A percentile compares a stretch with the other conserved stretches of the same genome.
phyloP scores from a whole-genome alignment of 306 rosid species.

The Cicer arietinum region DNA sequence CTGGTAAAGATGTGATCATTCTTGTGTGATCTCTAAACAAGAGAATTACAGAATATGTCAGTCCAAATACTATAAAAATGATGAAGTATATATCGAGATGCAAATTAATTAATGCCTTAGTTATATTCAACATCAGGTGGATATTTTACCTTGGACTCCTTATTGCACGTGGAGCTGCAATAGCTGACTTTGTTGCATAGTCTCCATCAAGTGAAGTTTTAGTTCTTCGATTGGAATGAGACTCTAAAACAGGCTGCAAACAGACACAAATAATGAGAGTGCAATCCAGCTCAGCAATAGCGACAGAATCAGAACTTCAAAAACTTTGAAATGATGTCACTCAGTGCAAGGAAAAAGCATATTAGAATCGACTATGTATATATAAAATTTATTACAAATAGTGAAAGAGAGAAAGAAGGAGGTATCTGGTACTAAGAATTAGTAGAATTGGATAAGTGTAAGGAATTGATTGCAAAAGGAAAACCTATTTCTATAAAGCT shows the following conservation, averaged over 20 bases:
- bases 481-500: not conserved
- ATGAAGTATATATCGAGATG: slow-evolving; percentile 15
- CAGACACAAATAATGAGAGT: slow-evolving; percentile 28
- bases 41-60: slow-evolving; percentile 32
- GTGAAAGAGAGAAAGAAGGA: too few species aligned
- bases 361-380: not conserved
- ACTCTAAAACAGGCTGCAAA: slow-evolving; percentile 54
- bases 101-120: slow-evolving; percentile 11
- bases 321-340: slow-evolving; percentile 32
- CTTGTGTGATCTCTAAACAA: slow-evolving; percentile 69
- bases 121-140: slow-evolving; percentile 29
- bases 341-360: slow-evolving; percentile 10
- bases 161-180: slow-evolving; percentile 47
- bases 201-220: slow-evolving; percentile 53
- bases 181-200: slow-evolving; percentile 47
- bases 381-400: not conserved
- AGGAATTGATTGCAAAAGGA: not conserved
- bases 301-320: slow-evolving; percentile 22
- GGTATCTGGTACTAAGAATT: too few species aligned
- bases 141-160: slow-evolving; percentile 55
- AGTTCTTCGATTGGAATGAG: slow-evolving; percentile 50
- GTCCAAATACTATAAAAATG: slow-evolving; percentile 12
- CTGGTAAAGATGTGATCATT: slow-evolving; percentile 83
- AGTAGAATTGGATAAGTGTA: not conserved
- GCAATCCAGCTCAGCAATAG: slow-evolving; percentile 34